A percentile compares a stretch with the other conserved stretches of the same genome.
Conservation (phyloP, 345 rosid species). For the Eucalyptus sideroxylon region DNA sequence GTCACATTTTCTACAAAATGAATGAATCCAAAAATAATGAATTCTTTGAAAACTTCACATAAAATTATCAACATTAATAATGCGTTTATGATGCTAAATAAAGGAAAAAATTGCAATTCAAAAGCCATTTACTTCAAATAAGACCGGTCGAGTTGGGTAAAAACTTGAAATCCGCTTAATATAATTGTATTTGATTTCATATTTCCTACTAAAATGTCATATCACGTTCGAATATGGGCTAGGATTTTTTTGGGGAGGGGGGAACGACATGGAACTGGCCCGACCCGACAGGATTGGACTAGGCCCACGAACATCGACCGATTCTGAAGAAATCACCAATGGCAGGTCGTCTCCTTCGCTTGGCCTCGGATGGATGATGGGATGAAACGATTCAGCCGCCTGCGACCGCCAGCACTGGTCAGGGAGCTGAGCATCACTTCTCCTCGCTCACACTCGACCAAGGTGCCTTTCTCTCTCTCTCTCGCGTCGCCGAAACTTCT, state of each 20-base stretch:
- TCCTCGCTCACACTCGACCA: neutral
- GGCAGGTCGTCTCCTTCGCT: neutral
- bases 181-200: neutral
- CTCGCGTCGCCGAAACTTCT: neutral
- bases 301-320: neutral
- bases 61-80: neutral
- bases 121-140: neutral
- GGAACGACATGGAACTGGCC: neutral
- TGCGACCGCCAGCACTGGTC: neutral
- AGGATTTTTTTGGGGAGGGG: neutral
- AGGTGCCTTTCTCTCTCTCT: neutral
- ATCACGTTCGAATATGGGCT: neutral
- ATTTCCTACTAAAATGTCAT: neutral
- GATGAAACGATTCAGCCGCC: neutral
- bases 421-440: neutral
- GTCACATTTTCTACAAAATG: fast-evolving
- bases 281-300: neutral
- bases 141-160: neutral
- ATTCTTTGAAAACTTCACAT: neutral
- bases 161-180: neutral
- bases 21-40: fast-evolving
- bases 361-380: neutral
- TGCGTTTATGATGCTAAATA: neutral
- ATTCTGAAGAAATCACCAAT: neutral
- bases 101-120: neutral